These are phyloP conservation scores for Jackrogersella multiformis DNA, from an alignment of 495 filamentous ascomycete species.

Conservation along the genomic window DNA sequence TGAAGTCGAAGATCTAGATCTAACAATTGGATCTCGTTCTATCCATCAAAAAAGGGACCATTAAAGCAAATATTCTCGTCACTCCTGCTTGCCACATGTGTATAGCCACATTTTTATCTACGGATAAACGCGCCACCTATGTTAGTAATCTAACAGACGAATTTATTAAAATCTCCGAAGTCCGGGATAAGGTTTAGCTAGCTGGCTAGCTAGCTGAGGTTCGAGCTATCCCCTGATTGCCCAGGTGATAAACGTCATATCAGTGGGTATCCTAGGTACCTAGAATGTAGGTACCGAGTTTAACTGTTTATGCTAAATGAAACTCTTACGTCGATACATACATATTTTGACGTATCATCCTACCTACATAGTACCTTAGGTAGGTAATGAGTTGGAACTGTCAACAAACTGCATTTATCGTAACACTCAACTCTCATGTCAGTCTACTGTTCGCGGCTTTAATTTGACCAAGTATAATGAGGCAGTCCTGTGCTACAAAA, in stretches of 20 bases:
- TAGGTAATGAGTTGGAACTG: no score
- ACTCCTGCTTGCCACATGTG: neutral
- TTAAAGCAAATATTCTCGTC: neutral
- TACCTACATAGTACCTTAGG: no score
- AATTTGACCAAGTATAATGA: neutral
- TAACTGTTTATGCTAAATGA: neutral
- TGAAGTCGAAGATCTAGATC: constrained; percentile 5
- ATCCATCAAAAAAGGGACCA: neutral
- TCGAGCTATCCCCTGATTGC: constrained; percentile 1
- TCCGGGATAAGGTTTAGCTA: constrained; percentile 6
- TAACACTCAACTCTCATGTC: no score
- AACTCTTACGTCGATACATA: neutral
- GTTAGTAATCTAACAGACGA: neutral
- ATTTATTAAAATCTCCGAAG: neutral
- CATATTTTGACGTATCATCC: no score
- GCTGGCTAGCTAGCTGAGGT: constrained; percentile 6
- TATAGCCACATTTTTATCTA: neutral
- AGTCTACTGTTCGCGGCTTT: no score
- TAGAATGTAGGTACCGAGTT: neutral
- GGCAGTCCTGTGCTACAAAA: neutral
- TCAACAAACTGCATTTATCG: no score
- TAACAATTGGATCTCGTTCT: constrained; percentile 13
- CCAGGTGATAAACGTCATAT: constrained; percentile 15
- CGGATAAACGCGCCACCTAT: neutral
- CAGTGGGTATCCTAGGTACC: no score